Percentiles rank a stretch among this genome's conserved stretches.
Conservation (phyloP, 2,329 filamentous ascomycete genomes). For the Dactylellina sp. region DNA sequence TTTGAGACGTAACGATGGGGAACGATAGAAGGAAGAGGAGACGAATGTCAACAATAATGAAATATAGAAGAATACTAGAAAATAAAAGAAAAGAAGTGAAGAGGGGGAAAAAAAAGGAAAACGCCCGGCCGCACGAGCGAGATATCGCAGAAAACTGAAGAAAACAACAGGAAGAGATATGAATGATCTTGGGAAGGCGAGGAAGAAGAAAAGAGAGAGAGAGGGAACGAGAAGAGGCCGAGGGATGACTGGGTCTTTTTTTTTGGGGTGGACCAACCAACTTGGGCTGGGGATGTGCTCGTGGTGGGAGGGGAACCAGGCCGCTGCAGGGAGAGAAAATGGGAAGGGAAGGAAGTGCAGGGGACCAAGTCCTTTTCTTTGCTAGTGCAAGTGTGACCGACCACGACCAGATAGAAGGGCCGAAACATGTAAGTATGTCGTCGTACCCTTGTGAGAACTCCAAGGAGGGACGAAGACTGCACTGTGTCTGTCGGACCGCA, state of each 20-base stretch:
- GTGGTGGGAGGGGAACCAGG: constrained; percentile 55
- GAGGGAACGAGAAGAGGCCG: constrained; percentile 47
- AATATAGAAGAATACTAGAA: constrained; percentile 13
- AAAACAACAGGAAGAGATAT: constrained; percentile 47
- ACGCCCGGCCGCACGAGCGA: constrained; percentile 51
- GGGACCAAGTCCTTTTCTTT: constrained; percentile 35
- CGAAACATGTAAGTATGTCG: constrained; percentile 26
- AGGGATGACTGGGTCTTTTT: constrained; percentile 54
- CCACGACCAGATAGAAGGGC: constrained; percentile 37
- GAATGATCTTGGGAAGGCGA: constrained; percentile 45
- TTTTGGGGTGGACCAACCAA: constrained; percentile 52
- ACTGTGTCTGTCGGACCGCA: constrained; percentile 24
- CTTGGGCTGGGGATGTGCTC: constrained; percentile 52
- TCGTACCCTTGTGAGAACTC: constrained; percentile 21
- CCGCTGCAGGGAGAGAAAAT: constrained; percentile 46
- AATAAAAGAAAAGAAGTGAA: constrained; percentile 16
- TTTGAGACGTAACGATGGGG: constrained; percentile 12
- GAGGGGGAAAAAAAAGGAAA: constrained; percentile 22
- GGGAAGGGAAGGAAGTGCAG: constrained; percentile 36
- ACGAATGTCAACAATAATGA: constrained; percentile 9
- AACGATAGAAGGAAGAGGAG: constrained; percentile 14
- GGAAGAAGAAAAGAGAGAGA: constrained; percentile 33
- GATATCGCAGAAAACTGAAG: constrained; percentile 49
- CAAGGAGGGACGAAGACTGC: background rate
- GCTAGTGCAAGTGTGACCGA: constrained; percentile 51